A percentile compares a stretch with the other conserved stretches of the same genome.
These are phyloP conservation scores for Nitzschia inconspicua DNA, from an alignment of 108 stramenopile genomes.

Conservation along the genomic window DNA sequence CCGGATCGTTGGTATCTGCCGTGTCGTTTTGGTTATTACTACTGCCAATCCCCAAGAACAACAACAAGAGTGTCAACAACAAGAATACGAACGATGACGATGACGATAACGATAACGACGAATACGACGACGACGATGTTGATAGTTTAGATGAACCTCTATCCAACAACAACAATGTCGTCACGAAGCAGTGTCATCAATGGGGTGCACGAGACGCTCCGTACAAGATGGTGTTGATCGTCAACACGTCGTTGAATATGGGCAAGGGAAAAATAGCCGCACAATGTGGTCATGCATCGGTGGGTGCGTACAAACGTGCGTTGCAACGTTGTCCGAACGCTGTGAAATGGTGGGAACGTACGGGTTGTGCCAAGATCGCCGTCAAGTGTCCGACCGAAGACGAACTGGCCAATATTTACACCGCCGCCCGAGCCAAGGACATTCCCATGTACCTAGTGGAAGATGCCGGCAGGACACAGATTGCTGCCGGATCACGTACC, in stretches of 20 bases:
- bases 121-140: conserved; percentile 37
- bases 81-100: conserved; percentile 14
- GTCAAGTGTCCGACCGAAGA: conserved; percentile 82
- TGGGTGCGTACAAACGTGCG: conserved; percentile 85
- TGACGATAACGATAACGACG: conserved; percentile 28
- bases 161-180: too few relatives aligned
- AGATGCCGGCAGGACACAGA: conserved; percentile 93
- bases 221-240: conserved; percentile 86
- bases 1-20: conserved; percentile 45
- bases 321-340: conserved; percentile 55
- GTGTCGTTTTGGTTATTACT: conserved; percentile 18
- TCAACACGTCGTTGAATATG: conserved; percentile 76
- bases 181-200: conserved; percentile 11
- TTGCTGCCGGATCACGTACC: conserved; percentile 88
- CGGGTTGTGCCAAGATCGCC: conserved; percentile 91
- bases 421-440: conserved; percentile 51
- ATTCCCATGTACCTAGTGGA: conserved; percentile 85
- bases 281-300: conserved; percentile 88
- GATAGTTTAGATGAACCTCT: conserved; percentile 11
- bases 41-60: not conserved
- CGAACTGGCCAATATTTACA: conserved; percentile 70
- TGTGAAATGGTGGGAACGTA: conserved; percentile 76
- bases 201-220: conserved; percentile 76
- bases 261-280: conserved; percentile 92
- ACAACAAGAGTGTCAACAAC: not conserved